A percentile compares a stretch with the other conserved stretches of the same genome.
Evolutionary conservation across 352 stramenopile genomes (phyloP).

Genomic region (Blastocystis sp.): DNA sequence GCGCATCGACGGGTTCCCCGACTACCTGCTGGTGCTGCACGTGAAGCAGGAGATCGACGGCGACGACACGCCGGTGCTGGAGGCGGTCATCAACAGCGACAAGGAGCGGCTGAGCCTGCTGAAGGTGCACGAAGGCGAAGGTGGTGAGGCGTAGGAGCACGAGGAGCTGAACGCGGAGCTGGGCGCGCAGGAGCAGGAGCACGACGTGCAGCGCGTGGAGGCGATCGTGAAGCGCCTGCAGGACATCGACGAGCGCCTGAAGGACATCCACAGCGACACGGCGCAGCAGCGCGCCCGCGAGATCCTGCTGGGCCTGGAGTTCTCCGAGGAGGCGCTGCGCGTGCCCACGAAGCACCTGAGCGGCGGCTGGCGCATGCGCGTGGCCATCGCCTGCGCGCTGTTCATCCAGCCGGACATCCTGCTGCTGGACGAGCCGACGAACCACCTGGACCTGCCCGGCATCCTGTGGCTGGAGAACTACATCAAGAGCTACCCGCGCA

Average conservation of each 20-base stretch:
- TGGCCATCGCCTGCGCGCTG: constrained; percentile 87
- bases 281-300: constrained; percentile 81
- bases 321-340: constrained; percentile 83
- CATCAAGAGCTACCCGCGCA: constrained; percentile 88
- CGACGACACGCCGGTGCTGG: constrained; percentile 22
- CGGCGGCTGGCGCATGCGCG: constrained; percentile 91
- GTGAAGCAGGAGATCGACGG: constrained; percentile 64
- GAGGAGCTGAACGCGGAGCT: too few species aligned
- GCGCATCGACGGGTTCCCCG: constrained; percentile 57
- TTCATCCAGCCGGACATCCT: too few species aligned
- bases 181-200: too few species aligned
- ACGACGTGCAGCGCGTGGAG: constrained; percentile 66
- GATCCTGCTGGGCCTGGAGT: too few species aligned
- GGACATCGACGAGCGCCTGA: constrained; percentile 80
- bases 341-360: constrained; percentile 83
- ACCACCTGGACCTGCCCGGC: constrained; percentile 91
- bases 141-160: constrained; percentile 44
- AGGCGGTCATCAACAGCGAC: constrained; percentile 49
- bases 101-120: constrained; percentile 55
- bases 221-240: constrained; percentile 77
- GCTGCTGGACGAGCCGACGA: too few species aligned
- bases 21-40: constrained; percentile 61
- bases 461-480: constrained; percentile 96
- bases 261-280: constrained; percentile 80
- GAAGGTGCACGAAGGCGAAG: background rate